Base-by-base conservation (phyloP, 2,329 filamentous ascomycete species). In the Cordyceps cicadae region DNA sequence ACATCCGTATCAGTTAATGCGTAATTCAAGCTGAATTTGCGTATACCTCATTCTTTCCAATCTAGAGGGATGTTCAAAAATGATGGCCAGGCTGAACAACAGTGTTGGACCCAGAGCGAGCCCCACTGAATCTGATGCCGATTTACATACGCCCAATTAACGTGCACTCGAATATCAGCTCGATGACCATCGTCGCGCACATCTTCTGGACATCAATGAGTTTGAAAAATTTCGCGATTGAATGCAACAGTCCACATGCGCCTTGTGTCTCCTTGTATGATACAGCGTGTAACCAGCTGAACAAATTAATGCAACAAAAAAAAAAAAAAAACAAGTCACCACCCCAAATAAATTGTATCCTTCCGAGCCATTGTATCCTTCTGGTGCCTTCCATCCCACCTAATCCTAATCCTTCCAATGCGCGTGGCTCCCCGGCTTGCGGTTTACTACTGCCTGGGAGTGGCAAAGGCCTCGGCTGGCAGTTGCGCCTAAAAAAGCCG, bases 391-490 rank as follows among this genome's bases (percentile, higher is more conserved):
- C 6, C 5, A 34, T 29, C 17, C 34, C 39, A 6, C 5, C 19
- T 21, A 12, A 26, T 24, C 46, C 19, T 21, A 12, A 26, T 24
- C 41, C 41, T 61, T 49, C 51, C 5, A 46, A 24, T 56, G 29
- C 43, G 21, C 39, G 19, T 19, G 19, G 53, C 59, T 54, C 54
- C 2, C 49, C 3, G 62, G 50, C 48, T 48, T 57, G 7, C 49
- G 54, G 14, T 57, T 60, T 62, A 55, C 57, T 62, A 55, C 57
- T 62, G 54, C 56, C 59, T 43, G 15, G 34, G 32, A 37, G n/a
- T 52, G 29, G 64, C 67, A 59, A 82, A 83, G 55, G 81, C 81
- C 50, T 79, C 76, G 4, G 77, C 65, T 45, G 81, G 81, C 59
- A 84, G 70, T 64, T 78, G 70, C 19, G 72, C 70, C 77, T 79